phyloP scores from a whole-genome alignment of 352 stramenopile species.

The Salisapilia sapeloensis region DNA sequence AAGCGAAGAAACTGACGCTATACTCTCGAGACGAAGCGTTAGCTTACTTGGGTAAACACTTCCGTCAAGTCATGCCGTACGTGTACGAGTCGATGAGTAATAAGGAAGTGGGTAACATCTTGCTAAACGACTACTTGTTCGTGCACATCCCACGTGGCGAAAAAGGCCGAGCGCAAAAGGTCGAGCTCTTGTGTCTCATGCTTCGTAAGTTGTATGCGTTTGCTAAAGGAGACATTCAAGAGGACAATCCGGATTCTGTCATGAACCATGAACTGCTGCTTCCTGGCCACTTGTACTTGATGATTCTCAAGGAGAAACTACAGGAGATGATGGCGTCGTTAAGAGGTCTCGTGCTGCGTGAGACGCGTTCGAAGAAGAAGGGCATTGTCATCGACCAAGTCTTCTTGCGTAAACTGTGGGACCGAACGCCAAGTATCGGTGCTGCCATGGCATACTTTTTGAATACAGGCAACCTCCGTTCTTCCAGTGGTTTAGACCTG shows the following conservation, averaged over 20 bases:
- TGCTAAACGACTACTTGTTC: conserved; percentile 91
- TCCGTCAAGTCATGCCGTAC: conserved; percentile 84
- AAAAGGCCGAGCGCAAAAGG: conserved; percentile 78
- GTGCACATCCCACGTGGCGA: conserved; percentile 90
- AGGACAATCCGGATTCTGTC: conserved; percentile 97
- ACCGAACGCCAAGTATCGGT: conserved; percentile 80
- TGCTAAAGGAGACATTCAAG: conserved; percentile 83
- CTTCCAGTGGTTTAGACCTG: conserved; percentile 93
- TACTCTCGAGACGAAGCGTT: conserved; percentile 81
- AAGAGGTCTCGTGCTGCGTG: conserved; percentile 66
- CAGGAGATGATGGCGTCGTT: conserved; percentile 81
- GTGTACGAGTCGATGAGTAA: conserved; percentile 77
- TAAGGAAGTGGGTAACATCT: conserved; percentile 77
- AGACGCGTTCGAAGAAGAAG: conserved; percentile 31
- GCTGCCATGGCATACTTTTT: conserved; percentile 97
- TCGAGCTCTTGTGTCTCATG: conserved; percentile 91
- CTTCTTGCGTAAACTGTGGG: conserved; percentile 90
- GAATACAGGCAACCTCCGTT: conserved; percentile 97
- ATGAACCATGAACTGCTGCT: conserved; percentile 97
- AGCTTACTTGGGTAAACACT: conserved; percentile 93
- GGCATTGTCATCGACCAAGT: conserved; percentile 59
- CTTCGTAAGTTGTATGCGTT: conserved; percentile 98
- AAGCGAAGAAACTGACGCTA: conserved; percentile 88
- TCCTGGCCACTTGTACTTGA: conserved; percentile 89
- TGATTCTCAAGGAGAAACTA: conserved; percentile 99